phyloP scores from a whole-genome alignment of 148 eudicot species.

The Cornus kousa region DNA sequence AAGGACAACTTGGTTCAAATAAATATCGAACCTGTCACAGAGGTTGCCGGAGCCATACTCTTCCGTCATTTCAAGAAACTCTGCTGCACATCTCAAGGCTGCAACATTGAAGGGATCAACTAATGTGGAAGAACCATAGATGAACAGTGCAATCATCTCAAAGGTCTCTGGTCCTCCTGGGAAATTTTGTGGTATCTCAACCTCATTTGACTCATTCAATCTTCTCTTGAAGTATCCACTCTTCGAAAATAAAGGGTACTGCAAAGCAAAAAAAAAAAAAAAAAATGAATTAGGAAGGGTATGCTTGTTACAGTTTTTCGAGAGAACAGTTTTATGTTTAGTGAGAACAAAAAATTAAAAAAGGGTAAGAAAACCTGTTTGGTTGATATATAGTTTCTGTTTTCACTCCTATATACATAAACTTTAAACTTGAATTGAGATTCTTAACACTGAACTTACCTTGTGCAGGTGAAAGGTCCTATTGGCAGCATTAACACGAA shows the following conservation, averaged over 20 bases:
- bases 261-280: conserved; percentile 8
- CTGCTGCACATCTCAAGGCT: conserved; percentile 77
- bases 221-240: conserved; percentile 79
- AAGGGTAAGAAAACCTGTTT: too few relatives aligned
- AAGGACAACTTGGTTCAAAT: conserved; percentile 81
- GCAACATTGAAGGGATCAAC: conserved; percentile 89
- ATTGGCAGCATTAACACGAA: conserved; percentile 59
- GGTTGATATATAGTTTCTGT: too few relatives aligned
- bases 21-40: conserved; percentile 76
- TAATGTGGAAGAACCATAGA: conserved; percentile 77
- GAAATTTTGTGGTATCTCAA: conserved; percentile 62
- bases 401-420: not conserved
- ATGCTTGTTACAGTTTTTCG: too few relatives aligned
- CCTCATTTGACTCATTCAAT: conserved; percentile 51
- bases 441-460: conserved; percentile 32
- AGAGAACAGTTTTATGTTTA: too few relatives aligned
- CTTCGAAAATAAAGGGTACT: conserved; percentile 67
- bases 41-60: conserved; percentile 53
- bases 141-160: conserved; percentile 87
- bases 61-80: conserved; percentile 81
- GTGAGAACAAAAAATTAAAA: too few relatives aligned
- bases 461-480: conserved; percentile 82
- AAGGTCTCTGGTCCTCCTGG: conserved; percentile 93
- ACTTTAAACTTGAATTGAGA: not conserved
- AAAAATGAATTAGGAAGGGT: too few relatives aligned